Percentiles rank a stretch among this genome's conserved stretches.
Evolutionary conservation across 768 basidiomycete genomes (phyloP).

Genomic region (Rhodotorula toruloides): DNA sequence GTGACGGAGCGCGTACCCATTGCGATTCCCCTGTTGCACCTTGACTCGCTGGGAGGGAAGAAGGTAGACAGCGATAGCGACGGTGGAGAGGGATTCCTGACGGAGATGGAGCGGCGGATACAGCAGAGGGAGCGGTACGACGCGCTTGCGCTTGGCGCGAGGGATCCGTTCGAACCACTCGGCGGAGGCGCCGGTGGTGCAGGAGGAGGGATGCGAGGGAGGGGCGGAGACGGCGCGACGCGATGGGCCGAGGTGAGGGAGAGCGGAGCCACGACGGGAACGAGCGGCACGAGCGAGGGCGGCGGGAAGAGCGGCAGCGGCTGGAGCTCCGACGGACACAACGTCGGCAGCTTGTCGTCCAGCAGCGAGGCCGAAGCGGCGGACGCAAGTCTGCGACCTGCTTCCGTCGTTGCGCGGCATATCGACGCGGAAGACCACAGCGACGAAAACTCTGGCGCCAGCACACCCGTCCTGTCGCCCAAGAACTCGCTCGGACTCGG

Average conservation of each 20-base stretch:
- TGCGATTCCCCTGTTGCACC: constrained; percentile 13
- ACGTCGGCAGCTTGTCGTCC: neutral
- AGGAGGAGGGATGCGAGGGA: neutral
- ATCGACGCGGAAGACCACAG: neutral
- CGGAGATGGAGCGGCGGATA: constrained; percentile 17
- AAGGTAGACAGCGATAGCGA: too few relatives aligned
- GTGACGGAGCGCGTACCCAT: constrained; percentile 14
- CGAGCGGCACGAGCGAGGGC: constrained; percentile 8
- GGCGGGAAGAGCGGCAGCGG: neutral
- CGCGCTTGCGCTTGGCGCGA: constrained; percentile 23
- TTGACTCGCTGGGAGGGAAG: neutral
- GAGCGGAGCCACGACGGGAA: constrained; percentile 10
- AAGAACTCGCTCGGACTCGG: neutral
- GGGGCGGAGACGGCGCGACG: neutral
- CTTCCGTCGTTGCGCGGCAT: too few relatives aligned
- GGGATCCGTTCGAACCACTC: constrained; percentile 1
- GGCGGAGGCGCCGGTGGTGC: too few relatives aligned
- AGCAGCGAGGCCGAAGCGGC: neutral
- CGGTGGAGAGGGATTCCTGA: neutral
- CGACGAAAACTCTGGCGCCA: neutral
- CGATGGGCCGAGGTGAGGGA: constrained; percentile 6
- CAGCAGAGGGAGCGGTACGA: constrained; percentile 26
- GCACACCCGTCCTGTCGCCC: too few relatives aligned
- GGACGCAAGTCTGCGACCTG: too few relatives aligned
- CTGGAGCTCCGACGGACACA: too few relatives aligned